phyloP scores from a whole-genome alignment of 129 eudicot genomes.

The Logfia minima region DNA sequence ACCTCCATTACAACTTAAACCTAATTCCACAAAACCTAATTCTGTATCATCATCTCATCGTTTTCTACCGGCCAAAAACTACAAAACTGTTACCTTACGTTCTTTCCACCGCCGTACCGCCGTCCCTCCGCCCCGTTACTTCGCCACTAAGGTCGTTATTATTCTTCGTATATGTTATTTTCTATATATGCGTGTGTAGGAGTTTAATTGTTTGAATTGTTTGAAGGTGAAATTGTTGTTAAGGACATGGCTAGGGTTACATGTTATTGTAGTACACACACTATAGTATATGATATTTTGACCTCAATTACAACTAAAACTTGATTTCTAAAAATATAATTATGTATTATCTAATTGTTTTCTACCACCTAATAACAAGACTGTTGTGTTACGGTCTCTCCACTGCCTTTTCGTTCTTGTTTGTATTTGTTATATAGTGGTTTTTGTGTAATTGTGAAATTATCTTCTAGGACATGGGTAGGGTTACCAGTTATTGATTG shows the following conservation, averaged over 20 bases:
- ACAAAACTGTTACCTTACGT: slow-evolving; percentile 35
- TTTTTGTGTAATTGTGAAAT: slow-evolving; percentile 11
- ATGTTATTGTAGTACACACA: not conserved
- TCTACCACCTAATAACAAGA: not conserved
- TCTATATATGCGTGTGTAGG: not conserved
- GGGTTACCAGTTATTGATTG: not conserved
- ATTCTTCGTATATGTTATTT: not conserved
- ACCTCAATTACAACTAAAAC: not conserved
- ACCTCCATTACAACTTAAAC: slow-evolving; percentile 28
- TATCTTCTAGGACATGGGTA: not conserved
- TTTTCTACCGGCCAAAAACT: slow-evolving; percentile 11
- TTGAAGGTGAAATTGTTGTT: not conserved
- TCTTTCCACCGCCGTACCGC: slow-evolving; percentile 26
- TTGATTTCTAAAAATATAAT: not conserved
- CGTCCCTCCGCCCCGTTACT: slow-evolving; percentile 29
- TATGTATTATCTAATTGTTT: not conserved
- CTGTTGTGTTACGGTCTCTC: not conserved
- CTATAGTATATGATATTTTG: not conserved
- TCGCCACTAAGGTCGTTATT: slow-evolving; percentile 26
- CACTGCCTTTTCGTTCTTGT: not conserved
- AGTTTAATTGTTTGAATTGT: too few relatives aligned
- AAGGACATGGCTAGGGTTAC: slow-evolving; percentile 2
- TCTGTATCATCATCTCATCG: slow-evolving; percentile 5
- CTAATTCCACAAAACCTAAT: slow-evolving; percentile 21
- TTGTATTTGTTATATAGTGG: not conserved